Conservation (phyloP, 1,139 yeast genomes). For the Yamadazyma sp. region DNA sequence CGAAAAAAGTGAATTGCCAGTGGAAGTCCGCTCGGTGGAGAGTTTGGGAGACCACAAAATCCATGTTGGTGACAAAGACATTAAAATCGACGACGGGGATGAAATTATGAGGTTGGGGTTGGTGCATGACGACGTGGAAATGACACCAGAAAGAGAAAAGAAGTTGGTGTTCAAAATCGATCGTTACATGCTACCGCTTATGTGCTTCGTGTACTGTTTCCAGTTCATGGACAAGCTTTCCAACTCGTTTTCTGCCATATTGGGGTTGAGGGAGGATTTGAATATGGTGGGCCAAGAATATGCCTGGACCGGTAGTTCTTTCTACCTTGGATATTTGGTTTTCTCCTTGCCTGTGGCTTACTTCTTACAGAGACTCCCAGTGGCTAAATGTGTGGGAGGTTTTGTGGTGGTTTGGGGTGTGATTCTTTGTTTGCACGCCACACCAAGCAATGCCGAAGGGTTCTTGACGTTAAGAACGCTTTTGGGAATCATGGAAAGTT, state of each 20-base stretch:
- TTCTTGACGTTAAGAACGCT: constrained; percentile 31
- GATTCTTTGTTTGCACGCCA: constrained; percentile 27
- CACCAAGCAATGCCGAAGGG: constrained; percentile 27
- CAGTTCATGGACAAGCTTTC: constrained; percentile 70
- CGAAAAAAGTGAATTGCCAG: constrained; percentile 1
- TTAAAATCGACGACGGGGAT: constrained; percentile 26
- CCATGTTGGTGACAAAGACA: constrained; percentile 11
- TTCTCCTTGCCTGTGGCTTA: constrained; percentile 49
- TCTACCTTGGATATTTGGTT: constrained; percentile 54
- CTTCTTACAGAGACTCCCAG: constrained; percentile 38
- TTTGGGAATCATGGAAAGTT: constrained; percentile 57
- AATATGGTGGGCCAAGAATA: constrained; percentile 52
- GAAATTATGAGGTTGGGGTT: constrained; percentile 32
- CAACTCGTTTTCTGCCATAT: constrained; percentile 57
- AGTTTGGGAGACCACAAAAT: constrained; percentile 6
- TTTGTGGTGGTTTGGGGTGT: constrained; percentile 33
- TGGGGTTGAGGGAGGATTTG: constrained; percentile 53
- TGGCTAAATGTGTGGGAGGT: constrained; percentile 25
- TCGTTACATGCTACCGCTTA: constrained; percentile 50
- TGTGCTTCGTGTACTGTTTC: constrained; percentile 54
- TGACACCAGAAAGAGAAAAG: constrained; percentile 19
- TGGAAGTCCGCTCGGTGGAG: constrained; percentile 8
- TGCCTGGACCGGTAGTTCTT: constrained; percentile 58
- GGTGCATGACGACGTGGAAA: constrained; percentile 16
- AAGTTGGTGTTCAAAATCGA: constrained; percentile 33